Conservation (phyloP, 2,329 filamentous ascomycete genomes). For the Rutstroemia sp. region DNA sequence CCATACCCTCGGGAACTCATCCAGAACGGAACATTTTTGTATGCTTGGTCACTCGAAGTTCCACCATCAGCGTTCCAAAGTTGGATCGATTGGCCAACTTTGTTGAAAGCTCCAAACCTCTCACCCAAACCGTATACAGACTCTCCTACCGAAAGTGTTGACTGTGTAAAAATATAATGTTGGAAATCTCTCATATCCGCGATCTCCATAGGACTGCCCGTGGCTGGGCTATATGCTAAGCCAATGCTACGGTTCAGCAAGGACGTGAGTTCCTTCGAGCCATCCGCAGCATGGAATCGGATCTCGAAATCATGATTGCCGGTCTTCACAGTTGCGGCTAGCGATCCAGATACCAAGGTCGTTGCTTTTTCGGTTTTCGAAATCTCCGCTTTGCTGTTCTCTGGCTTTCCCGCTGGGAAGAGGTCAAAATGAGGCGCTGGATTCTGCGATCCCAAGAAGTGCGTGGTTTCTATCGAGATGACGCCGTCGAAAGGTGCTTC, state of each 20-base stretch:
- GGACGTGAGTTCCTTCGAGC: conserved; percentile 45
- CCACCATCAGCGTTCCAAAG: conserved; percentile 60
- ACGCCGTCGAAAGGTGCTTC: conserved; percentile 50
- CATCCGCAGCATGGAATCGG: conserved; percentile 44
- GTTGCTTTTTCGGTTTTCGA: conserved; percentile 37
- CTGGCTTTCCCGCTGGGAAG: conserved; percentile 44
- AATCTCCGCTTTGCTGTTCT: conserved; percentile 32
- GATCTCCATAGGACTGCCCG: conserved; percentile 44
- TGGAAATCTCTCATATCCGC: conserved; percentile 45
- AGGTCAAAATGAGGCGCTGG: conserved; percentile 51
- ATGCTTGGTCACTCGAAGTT: conserved; percentile 62
- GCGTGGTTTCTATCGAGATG: conserved; percentile 51
- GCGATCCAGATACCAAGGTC: conserved; percentile 42
- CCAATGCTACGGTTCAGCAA: conserved; percentile 49
- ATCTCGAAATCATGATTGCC: conserved; percentile 47
- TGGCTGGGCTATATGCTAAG: conserved; percentile 47
- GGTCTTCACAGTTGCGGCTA: conserved; percentile 45
- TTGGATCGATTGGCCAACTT: conserved; percentile 62
- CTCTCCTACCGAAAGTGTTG: conserved; percentile 50
- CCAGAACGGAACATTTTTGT: conserved; percentile 67
- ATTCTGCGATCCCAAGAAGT: conserved; percentile 46
- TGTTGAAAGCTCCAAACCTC: conserved; percentile 69
- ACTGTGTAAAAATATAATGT: conserved; percentile 52
- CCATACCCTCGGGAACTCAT: conserved; percentile 68
- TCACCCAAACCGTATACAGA: conserved; percentile 69